These are phyloP conservation scores for Camelina hispida DNA, from an alignment of 345 rosid species.

Conservation along the genomic window DNA sequence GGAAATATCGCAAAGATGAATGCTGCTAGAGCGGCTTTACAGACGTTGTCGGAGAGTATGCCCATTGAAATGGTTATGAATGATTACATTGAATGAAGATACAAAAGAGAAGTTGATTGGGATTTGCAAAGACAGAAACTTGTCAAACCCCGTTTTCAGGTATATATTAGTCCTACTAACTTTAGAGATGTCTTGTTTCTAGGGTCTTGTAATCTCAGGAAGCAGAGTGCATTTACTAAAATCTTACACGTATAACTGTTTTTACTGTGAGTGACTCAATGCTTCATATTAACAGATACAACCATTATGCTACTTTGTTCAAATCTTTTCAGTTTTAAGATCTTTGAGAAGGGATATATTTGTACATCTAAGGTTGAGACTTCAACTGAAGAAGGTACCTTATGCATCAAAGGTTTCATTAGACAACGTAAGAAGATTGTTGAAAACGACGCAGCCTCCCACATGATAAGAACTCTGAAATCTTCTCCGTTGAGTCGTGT, in stretches of 20 bases:
- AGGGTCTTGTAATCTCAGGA: too few species aligned
- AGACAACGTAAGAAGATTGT: background rate
- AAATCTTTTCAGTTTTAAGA: background rate
- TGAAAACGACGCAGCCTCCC: background rate
- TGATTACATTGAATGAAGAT: background rate
- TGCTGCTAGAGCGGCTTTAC: slow-evolving; percentile 57
- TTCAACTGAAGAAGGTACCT: background rate
- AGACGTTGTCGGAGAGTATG: slow-evolving; percentile 40
- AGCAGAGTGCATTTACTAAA: too few species aligned
- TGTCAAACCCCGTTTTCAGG: slow-evolving; percentile 61
- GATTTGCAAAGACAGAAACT: slow-evolving; percentile 47
- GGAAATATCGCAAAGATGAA: slow-evolving; percentile 36
- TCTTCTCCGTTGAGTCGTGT: background rate
- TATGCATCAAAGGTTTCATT: background rate
- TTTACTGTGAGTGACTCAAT: too few species aligned
- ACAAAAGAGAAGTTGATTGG: background rate
- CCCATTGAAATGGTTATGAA: slow-evolving; percentile 11
- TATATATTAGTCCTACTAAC: slow-evolving; percentile 22
- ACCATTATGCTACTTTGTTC: background rate
- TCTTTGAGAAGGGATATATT: background rate
- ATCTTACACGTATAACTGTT: too few species aligned
- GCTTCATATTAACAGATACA: background rate
- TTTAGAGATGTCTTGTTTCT: too few species aligned
- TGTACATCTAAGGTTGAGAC: background rate
- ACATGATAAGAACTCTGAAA: background rate